Evolutionary conservation across 306 rosid genomes (phyloP).

Genomic region (Dalbergia cultrata): DNA sequence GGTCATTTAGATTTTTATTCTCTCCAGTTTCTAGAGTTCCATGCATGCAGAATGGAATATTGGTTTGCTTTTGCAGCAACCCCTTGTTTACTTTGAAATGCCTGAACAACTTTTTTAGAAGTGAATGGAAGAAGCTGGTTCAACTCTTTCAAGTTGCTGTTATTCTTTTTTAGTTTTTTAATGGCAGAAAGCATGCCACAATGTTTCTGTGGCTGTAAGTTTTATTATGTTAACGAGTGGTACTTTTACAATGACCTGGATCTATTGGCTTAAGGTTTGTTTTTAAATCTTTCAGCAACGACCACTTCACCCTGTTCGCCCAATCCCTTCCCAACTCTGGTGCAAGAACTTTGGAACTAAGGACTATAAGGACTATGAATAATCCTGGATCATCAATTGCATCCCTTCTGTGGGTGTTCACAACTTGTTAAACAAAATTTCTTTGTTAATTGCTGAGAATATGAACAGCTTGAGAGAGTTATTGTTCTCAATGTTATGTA

Average conservation of each 20-base stretch:
- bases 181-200: not conserved
- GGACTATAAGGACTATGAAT: slow-evolving; percentile 75
- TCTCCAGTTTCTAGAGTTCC: not conserved
- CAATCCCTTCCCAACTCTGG: slow-evolving; percentile 98
- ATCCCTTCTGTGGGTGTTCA: slow-evolving; percentile 35
- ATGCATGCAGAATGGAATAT: slow-evolving; percentile 17
- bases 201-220: not conserved
- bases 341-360: slow-evolving; percentile 95
- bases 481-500: slow-evolving; percentile 41
- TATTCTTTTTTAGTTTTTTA: not conserved
- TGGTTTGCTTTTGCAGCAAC: slow-evolving; percentile 28
- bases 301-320: slow-evolving; percentile 96
- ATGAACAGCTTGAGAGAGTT: slow-evolving; percentile 52
- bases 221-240: not conserved
- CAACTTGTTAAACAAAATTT: slow-evolving; percentile 39
- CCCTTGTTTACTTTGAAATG: slow-evolving; percentile 34
- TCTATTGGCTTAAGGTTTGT: slow-evolving; percentile 33
- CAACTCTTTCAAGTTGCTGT: slow-evolving; percentile 29
- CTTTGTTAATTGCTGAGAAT: slow-evolving; percentile 50
- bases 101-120: slow-evolving; percentile 28
- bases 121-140: slow-evolving; percentile 35
- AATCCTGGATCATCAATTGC: slow-evolving; percentile 30
- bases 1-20: slow-evolving; percentile 21
- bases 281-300: slow-evolving; percentile 81
- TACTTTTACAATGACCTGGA: slow-evolving; percentile 9